These are phyloP conservation scores for Prunus padus DNA, from an alignment of 306 rosid genomes.

Conservation along the genomic window DNA sequence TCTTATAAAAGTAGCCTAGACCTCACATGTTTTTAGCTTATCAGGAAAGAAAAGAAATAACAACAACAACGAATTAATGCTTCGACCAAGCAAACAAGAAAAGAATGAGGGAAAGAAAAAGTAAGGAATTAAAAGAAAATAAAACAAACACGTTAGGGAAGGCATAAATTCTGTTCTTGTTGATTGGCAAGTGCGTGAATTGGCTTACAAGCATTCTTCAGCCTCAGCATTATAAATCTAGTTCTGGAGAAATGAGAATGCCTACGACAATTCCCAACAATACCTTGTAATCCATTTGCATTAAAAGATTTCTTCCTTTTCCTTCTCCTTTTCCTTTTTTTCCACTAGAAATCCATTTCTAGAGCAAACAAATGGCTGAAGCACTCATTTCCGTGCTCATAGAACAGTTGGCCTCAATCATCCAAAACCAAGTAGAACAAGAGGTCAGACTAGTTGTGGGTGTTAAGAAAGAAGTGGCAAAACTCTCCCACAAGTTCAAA, in stretches of 20 bases:
- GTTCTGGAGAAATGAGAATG: not conserved
- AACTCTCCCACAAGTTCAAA: not conserved
- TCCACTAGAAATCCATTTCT: not conserved
- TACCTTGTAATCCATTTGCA: not conserved
- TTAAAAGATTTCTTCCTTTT: no score
- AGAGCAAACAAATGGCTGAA: not conserved
- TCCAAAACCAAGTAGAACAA: not conserved
- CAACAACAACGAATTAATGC: no score
- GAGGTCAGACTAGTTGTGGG: not conserved
- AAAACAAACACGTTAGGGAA: no score
- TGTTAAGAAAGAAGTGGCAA: constrained; percentile 10
- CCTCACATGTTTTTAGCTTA: no score
- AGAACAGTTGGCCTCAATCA: not conserved
- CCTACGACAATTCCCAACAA: not conserved
- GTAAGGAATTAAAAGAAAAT: no score
- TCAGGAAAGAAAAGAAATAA: no score
- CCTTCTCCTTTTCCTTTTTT: not conserved
- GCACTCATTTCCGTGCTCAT: constrained; percentile 5
- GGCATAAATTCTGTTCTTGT: no score
- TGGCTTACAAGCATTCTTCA: not conserved
- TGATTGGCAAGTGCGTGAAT: not conserved
- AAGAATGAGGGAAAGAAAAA: no score
- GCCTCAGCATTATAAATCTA: not conserved
- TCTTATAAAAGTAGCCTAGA: no score
- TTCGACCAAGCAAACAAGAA: no score